Evolutionary conservation across 1,284 basidiomycete genomes (phyloP).

Genomic region (Pascua sp.): DNA sequence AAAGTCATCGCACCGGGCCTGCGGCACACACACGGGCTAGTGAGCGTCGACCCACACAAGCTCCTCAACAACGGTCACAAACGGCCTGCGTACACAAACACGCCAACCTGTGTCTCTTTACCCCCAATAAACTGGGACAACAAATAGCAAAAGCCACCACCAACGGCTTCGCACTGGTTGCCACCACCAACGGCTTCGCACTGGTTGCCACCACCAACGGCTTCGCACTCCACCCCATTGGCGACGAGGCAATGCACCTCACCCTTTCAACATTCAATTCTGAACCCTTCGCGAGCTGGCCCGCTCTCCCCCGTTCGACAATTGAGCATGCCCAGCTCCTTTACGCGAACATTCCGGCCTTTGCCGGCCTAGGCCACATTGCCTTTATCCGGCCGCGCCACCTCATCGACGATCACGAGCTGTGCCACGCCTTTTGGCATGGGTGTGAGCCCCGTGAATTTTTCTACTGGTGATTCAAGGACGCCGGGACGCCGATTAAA

Average conservation of each 20-base stretch:
- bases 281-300: conserved; percentile 6
- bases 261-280: conserved; percentile 25
- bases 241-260: conserved; percentile 38
- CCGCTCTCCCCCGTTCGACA: conserved; percentile 26
- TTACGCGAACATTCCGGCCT: conserved; percentile 29
- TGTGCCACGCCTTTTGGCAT: conserved; percentile 37
- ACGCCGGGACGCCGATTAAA: conserved; percentile 32
- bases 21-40: conserved; percentile 25
- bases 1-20: conserved; percentile 29
- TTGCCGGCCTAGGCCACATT: conserved; percentile 31
- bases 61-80: conserved; percentile 29
- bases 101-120: conserved; percentile 19
- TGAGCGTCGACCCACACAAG: conserved; percentile 40
- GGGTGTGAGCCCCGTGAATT: conserved; percentile 35
- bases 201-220: conserved; percentile 21
- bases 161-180: conserved; percentile 21
- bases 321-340: conserved; percentile 45
- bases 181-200: conserved; percentile 20
- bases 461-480: conserved; percentile 28
- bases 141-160: conserved; percentile 25
- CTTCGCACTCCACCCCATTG: conserved; percentile 43
- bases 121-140: conserved; percentile 17
- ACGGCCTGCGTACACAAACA: conserved; percentile 31
- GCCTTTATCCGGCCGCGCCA: conserved; percentile 44
- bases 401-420: conserved; percentile 40